Evolutionary conservation across 495 filamentous ascomycete genomes (phyloP).

Genomic region (Oidiodendron maius): DNA sequence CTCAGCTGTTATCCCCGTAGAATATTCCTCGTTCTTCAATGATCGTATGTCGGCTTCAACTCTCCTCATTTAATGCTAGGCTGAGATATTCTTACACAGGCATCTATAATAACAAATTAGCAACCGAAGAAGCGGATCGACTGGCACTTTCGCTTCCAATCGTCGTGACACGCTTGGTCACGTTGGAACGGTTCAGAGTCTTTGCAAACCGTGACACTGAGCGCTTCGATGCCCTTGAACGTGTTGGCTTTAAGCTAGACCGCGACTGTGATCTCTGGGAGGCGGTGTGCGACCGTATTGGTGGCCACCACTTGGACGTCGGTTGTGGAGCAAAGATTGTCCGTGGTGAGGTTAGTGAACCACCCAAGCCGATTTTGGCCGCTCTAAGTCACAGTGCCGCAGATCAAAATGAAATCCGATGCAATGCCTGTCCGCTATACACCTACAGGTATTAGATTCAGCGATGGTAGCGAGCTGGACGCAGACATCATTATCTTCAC

Average conservation of each 20-base stretch:
- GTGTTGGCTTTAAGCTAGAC: slow-evolving; percentile 10
- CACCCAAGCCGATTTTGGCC: not conserved
- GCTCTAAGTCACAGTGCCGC: not conserved
- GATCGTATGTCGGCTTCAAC: not conserved
- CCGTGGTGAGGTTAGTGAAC: slow-evolving; percentile 19
- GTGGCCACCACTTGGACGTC: slow-evolving; percentile 31
- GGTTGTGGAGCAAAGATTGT: slow-evolving; percentile 22
- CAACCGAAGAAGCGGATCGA: not conserved
- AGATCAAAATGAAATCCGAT: slow-evolving; percentile 13
- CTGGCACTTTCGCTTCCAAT: not conserved
- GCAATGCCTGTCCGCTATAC: slow-evolving; percentile 19
- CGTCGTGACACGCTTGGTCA: not conserved
- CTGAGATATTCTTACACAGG: not conserved
- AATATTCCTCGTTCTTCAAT: not conserved
- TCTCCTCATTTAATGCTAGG: not conserved
- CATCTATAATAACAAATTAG: not conserved
- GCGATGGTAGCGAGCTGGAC: slow-evolving; percentile 22
- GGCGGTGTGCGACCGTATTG: slow-evolving; percentile 22
- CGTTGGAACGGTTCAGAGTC: too few relatives aligned
- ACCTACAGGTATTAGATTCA: slow-evolving; percentile 21
- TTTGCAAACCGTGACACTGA: not conserved
- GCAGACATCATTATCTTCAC: slow-evolving; percentile 31
- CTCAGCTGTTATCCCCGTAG: not conserved
- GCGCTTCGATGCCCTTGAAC: slow-evolving; percentile 4
- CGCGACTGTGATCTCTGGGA: slow-evolving; percentile 17